Evolutionary conservation across 1,139 yeast genomes (phyloP), one percentile per base, ranked within the genome.

Genomic region (Saccharomyces hybrid): DNA sequence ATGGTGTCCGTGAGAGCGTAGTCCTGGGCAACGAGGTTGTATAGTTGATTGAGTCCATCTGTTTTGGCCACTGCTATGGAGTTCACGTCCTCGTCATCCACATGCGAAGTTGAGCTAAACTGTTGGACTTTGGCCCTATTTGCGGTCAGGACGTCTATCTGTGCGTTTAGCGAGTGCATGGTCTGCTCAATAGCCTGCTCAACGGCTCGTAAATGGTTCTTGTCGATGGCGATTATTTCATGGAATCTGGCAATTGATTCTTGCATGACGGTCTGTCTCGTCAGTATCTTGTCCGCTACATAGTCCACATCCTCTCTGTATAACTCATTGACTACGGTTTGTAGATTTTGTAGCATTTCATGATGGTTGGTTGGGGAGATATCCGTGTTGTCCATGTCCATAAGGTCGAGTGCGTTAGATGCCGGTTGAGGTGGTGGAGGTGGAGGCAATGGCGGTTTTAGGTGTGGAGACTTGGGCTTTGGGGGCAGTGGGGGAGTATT

Each of bases 1-100:
- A 80, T 71, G 0, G 89, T 75, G 65, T 90, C 96, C 49, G 81
- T 80, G 28, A 83, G 78, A 0, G 96, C 87, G 59, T 79, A 76
- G 53, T 85, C 87, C 46, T 82, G 85, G 48, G 90, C 79, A 0
- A 80, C 81, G 1, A 84, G 72, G 29, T 80, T 81, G 65, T 87
- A 86, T n/a, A 89, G 73, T 60, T 82, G 85, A 56, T 75, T 75
- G 58, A 72, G 51, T 2, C 56, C 56, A 7, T 42, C 47, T 7
- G 59, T 55, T 27, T 55, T 59, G 6, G 57, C 53, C 8, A 48
- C 47, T 31, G 46, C 51, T 16, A 57, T 48, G 14, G 38, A 6
- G 25, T 29, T 28, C 16, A 53, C 34, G 44, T 51, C 54, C 28
- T 46, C 29, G 13, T 51, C 47, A 25, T 23, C 55, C 48, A 48